Evolutionary conservation across 192 early-diverging fungal species (phyloP).

Genomic region (Linnemannia exigua): DNA sequence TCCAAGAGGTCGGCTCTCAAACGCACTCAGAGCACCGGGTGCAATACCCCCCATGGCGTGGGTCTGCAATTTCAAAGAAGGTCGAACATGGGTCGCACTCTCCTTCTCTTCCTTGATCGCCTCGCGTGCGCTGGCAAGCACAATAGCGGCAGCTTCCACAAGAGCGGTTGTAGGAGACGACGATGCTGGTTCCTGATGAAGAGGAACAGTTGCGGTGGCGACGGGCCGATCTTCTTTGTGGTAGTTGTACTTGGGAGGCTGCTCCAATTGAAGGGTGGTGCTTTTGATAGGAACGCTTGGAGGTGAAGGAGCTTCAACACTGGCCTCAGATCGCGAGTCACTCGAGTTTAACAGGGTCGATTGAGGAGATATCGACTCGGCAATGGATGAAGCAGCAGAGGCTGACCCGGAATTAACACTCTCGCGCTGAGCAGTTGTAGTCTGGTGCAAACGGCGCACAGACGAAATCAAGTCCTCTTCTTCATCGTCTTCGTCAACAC

Average conservation of each 20-base stretch:
- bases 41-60: conserved; percentile 31
- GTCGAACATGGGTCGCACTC: neutral
- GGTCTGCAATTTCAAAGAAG: conserved; percentile 33
- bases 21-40: conserved; percentile 34
- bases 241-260: conserved; percentile 19
- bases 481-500: conserved; percentile 15
- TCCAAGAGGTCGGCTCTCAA: conserved; percentile 20
- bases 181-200: neutral
- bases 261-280: neutral
- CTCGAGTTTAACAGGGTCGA: conserved; percentile 38
- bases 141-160: too few species aligned
- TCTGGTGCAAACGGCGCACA: neutral
- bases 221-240: conserved; percentile 15
- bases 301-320: neutral
- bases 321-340: neutral
- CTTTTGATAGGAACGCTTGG: neutral
- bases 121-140: neutral
- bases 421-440: neutral
- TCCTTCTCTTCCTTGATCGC: neutral
- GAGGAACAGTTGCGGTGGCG: neutral
- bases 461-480: neutral
- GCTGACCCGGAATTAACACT: neutral
- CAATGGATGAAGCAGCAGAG: neutral
- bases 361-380: conserved; percentile 6
- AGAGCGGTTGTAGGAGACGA: neutral